Percentiles rank a stretch among this genome's conserved stretches.
These are phyloP conservation scores for Fraxinus angustifolia DNA, from an alignment of 305 asterid species.

Conservation along the genomic window DNA sequence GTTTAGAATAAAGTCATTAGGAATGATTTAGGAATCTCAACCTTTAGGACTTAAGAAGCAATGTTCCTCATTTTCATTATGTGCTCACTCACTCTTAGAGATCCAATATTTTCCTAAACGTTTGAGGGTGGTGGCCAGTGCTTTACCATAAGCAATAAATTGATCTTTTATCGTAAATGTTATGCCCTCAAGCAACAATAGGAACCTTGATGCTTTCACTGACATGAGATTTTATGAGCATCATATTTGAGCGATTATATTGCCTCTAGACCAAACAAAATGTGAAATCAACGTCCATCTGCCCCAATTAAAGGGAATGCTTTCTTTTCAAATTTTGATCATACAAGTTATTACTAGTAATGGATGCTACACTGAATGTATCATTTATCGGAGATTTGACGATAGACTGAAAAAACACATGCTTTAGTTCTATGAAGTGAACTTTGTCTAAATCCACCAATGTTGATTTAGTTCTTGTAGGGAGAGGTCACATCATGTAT, in stretches of 20 bases:
- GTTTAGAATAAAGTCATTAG: not conserved
- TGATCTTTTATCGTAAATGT: not conserved
- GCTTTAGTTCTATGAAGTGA: not conserved
- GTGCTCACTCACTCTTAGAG: not conserved
- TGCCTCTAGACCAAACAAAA: not conserved
- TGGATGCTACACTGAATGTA: not conserved
- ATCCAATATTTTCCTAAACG: not conserved
- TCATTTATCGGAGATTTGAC: not conserved
- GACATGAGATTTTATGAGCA: not conserved
- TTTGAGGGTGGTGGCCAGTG: not conserved
- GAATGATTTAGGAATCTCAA: not conserved
- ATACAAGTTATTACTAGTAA: not conserved
- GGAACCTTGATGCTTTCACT: not conserved
- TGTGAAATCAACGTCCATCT: not conserved
- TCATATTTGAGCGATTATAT: not conserved
- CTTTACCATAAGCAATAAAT: not conserved
- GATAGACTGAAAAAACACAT: not conserved
- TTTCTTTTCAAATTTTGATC: not conserved
- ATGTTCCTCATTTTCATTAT: not conserved
- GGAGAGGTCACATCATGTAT: not conserved
- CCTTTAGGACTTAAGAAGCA: not conserved
- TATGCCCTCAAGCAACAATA: not conserved
- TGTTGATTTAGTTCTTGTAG: not conserved
- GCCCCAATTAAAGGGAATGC: not conserved
- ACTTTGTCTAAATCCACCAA: not conserved